Conservation (phyloP, 176 grass and related monocot genomes). For the Thalia dealbata region DNA sequence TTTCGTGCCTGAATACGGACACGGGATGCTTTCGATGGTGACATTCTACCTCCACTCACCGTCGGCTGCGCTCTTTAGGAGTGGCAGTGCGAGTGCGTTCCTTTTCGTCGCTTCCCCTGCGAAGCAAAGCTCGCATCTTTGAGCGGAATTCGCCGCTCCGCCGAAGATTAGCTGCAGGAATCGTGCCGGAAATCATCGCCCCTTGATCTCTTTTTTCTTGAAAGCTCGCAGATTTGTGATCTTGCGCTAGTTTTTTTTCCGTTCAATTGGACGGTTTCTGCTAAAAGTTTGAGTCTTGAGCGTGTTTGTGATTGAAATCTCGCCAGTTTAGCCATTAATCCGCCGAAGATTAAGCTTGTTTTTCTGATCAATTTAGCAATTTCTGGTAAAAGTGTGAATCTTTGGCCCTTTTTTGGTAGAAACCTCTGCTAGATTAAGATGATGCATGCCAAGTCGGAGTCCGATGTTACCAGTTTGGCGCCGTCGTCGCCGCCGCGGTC, state of each 20-base stretch:
- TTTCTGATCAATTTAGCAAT: not conserved
- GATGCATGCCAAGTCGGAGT: constrained; percentile 73
- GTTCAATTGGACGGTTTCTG: not conserved
- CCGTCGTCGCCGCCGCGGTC: constrained; percentile 59
- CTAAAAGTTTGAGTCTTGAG: not conserved
- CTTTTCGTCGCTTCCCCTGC: not conserved
- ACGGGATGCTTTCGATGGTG: not conserved
- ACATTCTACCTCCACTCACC: not conserved
- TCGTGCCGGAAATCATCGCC: not conserved
- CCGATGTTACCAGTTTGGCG: constrained; percentile 65
- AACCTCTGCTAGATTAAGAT: constrained; percentile 20
- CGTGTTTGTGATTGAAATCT: not conserved
- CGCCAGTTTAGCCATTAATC: too few relatives aligned
- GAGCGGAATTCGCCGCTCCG: not conserved
- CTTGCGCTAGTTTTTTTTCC: not conserved
- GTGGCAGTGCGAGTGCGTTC: not conserved
- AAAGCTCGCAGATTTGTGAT: not conserved
- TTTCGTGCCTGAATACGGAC: not conserved
- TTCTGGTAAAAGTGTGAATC: not conserved
- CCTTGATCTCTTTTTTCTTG: not conserved
- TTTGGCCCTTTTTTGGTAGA: not conserved
- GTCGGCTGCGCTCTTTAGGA: not conserved
- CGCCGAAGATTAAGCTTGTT: not conserved
- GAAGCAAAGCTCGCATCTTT: not conserved
- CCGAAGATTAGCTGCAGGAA: not conserved